These are phyloP conservation scores for Vitis riparia DNA, from an alignment of 164 flowering plant species.

Conservation along the genomic window DNA sequence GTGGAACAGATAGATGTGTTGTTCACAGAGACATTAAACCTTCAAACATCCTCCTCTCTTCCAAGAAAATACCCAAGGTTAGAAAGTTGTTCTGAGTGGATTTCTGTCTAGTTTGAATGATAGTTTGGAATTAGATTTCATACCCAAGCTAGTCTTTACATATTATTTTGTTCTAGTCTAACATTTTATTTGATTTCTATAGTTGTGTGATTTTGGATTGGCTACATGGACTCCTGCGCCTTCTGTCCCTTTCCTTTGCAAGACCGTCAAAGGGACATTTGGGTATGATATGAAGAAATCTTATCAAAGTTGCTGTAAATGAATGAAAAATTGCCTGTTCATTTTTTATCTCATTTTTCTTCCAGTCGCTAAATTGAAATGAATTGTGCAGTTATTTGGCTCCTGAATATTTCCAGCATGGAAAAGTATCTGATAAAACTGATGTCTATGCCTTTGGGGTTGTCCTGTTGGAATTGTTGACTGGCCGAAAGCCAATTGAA, in stretches of 20 bases:
- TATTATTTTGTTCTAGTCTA: neutral
- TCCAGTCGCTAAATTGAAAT: constrained; percentile 1
- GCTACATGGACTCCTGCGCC: constrained; percentile 93
- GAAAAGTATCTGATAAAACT: constrained; percentile 91
- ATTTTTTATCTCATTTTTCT: neutral
- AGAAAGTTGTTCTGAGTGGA: neutral
- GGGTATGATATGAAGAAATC: constrained; percentile 53
- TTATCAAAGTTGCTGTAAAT: neutral
- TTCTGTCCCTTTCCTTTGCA: constrained; percentile 93
- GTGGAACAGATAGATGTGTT: constrained; percentile 78
- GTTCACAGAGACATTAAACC: constrained; percentile 96
- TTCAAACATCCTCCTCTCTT: constrained; percentile 86
- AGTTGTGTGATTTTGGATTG: constrained; percentile 96
- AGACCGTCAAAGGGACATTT: constrained; percentile 97
- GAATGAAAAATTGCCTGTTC: neutral
- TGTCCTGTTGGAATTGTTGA: constrained; percentile 76
- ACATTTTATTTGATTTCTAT: constrained; percentile 16
- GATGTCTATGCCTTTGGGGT: constrained; percentile 94
- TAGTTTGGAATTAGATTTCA: neutral
- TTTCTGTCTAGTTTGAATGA: too few species aligned
- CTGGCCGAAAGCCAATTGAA: constrained; percentile 89
- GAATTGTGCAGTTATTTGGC: constrained; percentile 72
- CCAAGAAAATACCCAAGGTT: constrained; percentile 78
- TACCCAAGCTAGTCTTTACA: neutral
- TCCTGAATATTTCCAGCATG: constrained; percentile 96